A percentile compares a stretch with the other conserved stretches of the same genome.
These are phyloP conservation scores for Copromyces sp. DNA, from an alignment of 495 filamentous ascomycete species.

Conservation along the genomic window DNA sequence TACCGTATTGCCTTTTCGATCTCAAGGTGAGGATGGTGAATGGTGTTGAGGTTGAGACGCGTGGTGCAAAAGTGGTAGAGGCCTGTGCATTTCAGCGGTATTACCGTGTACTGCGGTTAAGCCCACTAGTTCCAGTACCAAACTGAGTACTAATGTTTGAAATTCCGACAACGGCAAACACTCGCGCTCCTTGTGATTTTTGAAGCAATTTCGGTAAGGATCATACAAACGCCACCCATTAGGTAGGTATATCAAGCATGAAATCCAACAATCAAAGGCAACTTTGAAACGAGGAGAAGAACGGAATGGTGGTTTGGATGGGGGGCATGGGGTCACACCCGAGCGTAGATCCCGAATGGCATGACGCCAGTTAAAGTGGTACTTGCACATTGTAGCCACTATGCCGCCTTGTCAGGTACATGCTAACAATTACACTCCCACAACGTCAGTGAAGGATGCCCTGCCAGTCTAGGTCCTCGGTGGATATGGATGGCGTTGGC, in stretches of 20 bases:
- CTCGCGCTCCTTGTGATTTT: neutral
- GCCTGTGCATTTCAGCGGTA: neutral
- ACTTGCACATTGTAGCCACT: neutral
- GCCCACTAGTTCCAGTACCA: neutral
- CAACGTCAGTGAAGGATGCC: neutral
- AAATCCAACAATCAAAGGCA: neutral
- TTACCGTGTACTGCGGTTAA: neutral
- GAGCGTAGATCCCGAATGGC: neutral
- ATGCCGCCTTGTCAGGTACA: neutral
- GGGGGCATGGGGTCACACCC: neutral
- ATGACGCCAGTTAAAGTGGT: constrained; percentile 12
- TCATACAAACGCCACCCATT: neutral
- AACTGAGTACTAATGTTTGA: neutral
- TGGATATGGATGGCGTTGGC: neutral
- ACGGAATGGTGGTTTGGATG: neutral
- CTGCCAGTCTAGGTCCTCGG: neutral
- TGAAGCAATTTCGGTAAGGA: neutral
- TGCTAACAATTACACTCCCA: constrained; percentile 2
- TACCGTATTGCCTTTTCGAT: neutral
- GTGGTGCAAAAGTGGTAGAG: neutral
- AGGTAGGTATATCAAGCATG: neutral
- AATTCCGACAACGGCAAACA: neutral
- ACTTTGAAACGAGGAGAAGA: neutral
- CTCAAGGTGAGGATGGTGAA: neutral
- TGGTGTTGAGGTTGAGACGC: neutral